A percentile compares a stretch with the other conserved stretches of the same genome.
phyloP scores from a whole-genome alignment of 345 rosid species.

The Kandelia obovata region DNA sequence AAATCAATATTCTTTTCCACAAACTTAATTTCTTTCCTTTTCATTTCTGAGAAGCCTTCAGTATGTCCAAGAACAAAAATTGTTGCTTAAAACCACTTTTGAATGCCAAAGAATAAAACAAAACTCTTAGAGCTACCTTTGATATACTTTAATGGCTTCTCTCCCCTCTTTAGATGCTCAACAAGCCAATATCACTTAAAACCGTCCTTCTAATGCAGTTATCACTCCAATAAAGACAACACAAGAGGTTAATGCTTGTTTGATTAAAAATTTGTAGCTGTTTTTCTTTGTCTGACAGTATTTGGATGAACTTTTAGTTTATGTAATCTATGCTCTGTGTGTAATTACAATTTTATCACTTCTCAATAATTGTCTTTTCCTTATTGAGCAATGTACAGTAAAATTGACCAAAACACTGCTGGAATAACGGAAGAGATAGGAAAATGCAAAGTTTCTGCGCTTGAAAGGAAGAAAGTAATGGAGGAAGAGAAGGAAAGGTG shows the following conservation, averaged over 20 bases:
- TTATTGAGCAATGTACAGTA: constrained; percentile 42
- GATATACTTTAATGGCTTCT: background rate
- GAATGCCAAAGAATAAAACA: background rate
- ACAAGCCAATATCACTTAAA: background rate
- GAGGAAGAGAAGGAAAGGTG: constrained; percentile 70
- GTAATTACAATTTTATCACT: background rate
- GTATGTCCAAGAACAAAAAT: background rate
- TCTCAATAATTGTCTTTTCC: background rate
- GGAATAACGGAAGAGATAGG: constrained; percentile 70
- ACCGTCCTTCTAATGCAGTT: background rate
- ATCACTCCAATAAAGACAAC: background rate
- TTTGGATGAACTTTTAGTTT: background rate
- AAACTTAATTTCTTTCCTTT: background rate
- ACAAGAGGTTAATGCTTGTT: background rate
- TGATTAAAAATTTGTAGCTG: too few relatives aligned
- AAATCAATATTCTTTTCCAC: background rate
- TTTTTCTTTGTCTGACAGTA: too few relatives aligned
- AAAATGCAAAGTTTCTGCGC: constrained; percentile 60
- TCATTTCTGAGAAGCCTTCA: background rate
- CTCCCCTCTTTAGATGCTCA: background rate
- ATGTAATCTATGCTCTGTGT: background rate
- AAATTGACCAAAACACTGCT: constrained; percentile 66
- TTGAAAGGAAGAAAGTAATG: constrained; percentile 62
- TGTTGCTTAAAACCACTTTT: background rate
- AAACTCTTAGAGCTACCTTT: background rate